These are phyloP conservation scores for Fistulinella prunicolor DNA, from an alignment of 768 basidiomycete genomes.

Conservation along the genomic window DNA sequence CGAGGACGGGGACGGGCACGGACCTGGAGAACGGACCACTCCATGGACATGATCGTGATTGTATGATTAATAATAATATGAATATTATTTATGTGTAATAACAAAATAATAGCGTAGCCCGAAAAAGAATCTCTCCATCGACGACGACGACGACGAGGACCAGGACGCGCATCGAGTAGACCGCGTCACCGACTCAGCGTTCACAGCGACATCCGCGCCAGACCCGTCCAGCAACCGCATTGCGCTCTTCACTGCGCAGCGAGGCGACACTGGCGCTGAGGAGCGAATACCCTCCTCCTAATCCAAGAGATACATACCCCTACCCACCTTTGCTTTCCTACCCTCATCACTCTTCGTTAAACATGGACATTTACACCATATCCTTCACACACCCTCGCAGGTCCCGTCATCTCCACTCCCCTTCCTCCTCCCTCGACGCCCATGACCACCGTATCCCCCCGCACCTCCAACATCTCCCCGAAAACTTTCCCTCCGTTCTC, in stretches of 20 bases:
- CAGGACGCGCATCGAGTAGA: slow-evolving; percentile 17
- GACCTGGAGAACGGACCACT: slow-evolving; percentile 28
- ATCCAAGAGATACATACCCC: slow-evolving; percentile 21
- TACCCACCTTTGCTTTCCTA: slow-evolving; percentile 2
- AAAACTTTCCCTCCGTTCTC: slow-evolving; percentile 34
- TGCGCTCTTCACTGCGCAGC: slow-evolving; percentile 1
- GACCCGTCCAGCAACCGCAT: background rate
- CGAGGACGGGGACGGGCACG: slow-evolving; percentile 5
- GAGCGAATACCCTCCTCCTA: slow-evolving; percentile 31
- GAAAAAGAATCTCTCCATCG: slow-evolving; percentile 24
- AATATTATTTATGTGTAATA: too few relatives aligned
- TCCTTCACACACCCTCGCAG: slow-evolving; percentile 91
- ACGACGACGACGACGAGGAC: slow-evolving; percentile 21
- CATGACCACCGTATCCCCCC: slow-evolving; percentile 46
- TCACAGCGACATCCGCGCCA: slow-evolving; percentile 5
- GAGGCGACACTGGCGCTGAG: slow-evolving; percentile 16
- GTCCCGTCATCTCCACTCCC: slow-evolving; percentile 59
- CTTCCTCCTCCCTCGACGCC: slow-evolving; percentile 63
- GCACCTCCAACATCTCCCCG: slow-evolving; percentile 35
- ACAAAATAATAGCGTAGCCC: slow-evolving; percentile 7
- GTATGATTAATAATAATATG: slow-evolving; percentile 5
- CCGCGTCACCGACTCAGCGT: slow-evolving; percentile 17
- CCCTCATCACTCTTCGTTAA: background rate
- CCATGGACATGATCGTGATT: slow-evolving; percentile 1
- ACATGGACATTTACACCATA: slow-evolving; percentile 93